These are phyloP conservation scores for Auriscalpium vulgare DNA, from an alignment of 768 basidiomycete genomes.

Conservation along the genomic window DNA sequence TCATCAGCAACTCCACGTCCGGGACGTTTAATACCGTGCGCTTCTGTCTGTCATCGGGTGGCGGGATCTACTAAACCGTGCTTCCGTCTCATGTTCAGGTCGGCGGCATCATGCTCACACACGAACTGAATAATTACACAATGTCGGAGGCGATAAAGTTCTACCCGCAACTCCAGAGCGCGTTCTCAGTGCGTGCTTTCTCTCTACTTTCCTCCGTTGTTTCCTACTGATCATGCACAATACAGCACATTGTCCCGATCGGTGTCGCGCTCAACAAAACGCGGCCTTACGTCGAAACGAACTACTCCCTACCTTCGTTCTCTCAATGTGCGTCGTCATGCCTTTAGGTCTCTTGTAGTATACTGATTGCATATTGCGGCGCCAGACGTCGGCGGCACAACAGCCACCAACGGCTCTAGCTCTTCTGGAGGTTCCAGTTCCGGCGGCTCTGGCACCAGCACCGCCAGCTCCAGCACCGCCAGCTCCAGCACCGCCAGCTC, in stretches of 20 bases:
- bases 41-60: not conserved
- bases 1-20: conserved; percentile 4
- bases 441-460: too few relatives aligned
- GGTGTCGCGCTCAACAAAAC: conserved; percentile 43
- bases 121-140: conserved; percentile 54
- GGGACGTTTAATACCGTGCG: conserved; percentile 2
- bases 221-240: not conserved
- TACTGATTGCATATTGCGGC: not conserved
- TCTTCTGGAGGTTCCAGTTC: too few relatives aligned
- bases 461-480: too few relatives aligned
- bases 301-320: conserved; percentile 36
- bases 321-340: conserved; percentile 34
- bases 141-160: conserved; percentile 53
- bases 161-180: conserved; percentile 35
- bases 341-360: not conserved
- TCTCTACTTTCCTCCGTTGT: not conserved
- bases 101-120: conserved; percentile 48
- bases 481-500: too few relatives aligned
- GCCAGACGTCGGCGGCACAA: not conserved
- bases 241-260: conserved; percentile 40
- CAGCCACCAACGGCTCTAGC: not conserved
- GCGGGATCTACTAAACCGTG: conserved; percentile 21
- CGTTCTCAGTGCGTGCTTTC: conserved; percentile 32
- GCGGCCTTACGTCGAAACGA: conserved; percentile 44
- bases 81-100: conserved; percentile 19